These are phyloP conservation scores for Trifolium subterraneum DNA, from an alignment of 306 rosid species.

Conservation along the genomic window DNA sequence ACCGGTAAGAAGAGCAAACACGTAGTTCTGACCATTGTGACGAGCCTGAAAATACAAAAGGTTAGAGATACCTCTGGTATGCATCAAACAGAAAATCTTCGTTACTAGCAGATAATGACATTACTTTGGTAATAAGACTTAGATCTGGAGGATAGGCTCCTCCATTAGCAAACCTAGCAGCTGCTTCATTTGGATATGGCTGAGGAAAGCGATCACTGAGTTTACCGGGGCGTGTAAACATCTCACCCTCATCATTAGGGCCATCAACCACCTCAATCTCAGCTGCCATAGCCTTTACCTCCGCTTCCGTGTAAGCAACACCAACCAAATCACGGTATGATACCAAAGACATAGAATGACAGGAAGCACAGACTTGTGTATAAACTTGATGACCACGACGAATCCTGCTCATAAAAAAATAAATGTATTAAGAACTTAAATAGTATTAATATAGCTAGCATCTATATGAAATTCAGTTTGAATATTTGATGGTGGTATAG, in stretches of 20 bases:
- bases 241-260: constrained; percentile 98
- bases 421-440: not conserved
- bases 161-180: constrained; percentile 99
- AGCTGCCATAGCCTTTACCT: constrained; percentile 96
- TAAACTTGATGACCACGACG: constrained; percentile 99
- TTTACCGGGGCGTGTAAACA: constrained; percentile 98
- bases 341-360: constrained; percentile 94
- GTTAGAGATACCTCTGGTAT: constrained; percentile 27
- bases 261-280: constrained; percentile 99
- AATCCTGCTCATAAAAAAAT: constrained; percentile 68
- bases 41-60: constrained; percentile 78
- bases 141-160: constrained; percentile 99
- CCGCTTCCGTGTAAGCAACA: constrained; percentile 94
- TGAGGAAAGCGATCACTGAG: constrained; percentile 94
- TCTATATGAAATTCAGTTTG: not conserved
- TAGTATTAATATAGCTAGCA: not conserved
- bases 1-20: constrained; percentile 87
- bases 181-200: constrained; percentile 89
- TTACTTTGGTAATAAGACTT: constrained; percentile 95
- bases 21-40: constrained; percentile 95
- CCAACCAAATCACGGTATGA: constrained; percentile 99
- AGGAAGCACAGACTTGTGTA: constrained; percentile 91
- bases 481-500: not conserved
- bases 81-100: not conserved
- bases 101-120: constrained; percentile 37